Base-by-base conservation (phyloP, 2,329 filamentous ascomycete genomes). In the Leptographium wingfieldii region DNA sequence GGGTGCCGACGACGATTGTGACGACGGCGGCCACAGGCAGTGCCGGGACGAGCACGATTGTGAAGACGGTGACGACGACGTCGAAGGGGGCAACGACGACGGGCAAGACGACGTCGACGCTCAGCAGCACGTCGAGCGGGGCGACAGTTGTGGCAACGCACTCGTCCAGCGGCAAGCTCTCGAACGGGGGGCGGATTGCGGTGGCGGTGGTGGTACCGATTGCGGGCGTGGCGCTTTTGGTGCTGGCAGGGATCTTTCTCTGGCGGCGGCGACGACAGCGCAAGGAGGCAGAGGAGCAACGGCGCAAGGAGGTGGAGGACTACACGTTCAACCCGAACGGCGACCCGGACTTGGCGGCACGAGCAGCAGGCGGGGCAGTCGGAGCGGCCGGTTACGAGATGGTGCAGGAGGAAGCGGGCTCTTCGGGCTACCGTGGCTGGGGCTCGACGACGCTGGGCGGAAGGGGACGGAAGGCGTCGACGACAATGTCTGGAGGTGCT, bases 241-340 rank as follows among this genome's bases (percentile, higher is more conserved):
- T 92, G 2, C 73, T 92, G 10, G 83, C 82, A 3, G 88, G 85
- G 7, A 78, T 96, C 33, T 91, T 88, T 72, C 83, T 92, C 69
- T 99, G 91, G 90, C 85, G 89, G 70, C 91, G 85, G 75, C 87
- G 91, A 64, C 95, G 95, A 76, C 85, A 88, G 68, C 84, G 86
- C 64, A 94, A 90, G 77, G 83, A 84, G 64, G 88, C 87, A 16
- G 90, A 94, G 69, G 94, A 96, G 70, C 84, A 92, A 67, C 84
- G 94, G 57, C 84, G 92, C 64, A 96, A 96, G 75, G 94, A 99
- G 73, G 91, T 96, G 12, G 92, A 97, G 71, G 94, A 97, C 70
- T 97, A 97, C 71, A 87, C 88, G 38, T 97, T 92, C 77, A 97
- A 97, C 72, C 94, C 94, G n/a, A 97, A 97, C 73, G 86, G 91